Evolutionary conservation across 192 early-diverging fungal species (phyloP).

Genomic region (Coemansia sp.): DNA sequence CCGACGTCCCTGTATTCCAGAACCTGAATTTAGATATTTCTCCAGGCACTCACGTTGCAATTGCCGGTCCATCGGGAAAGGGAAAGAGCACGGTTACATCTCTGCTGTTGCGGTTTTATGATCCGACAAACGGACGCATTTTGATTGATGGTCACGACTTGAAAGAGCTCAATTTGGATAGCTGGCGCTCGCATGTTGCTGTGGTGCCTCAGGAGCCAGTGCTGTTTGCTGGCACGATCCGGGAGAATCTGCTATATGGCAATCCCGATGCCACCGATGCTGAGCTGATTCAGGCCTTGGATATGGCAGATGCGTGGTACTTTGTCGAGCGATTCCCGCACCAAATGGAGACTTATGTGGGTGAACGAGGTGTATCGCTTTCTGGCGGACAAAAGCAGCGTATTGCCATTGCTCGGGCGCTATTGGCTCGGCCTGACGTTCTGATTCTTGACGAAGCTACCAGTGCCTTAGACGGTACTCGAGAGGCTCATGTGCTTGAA

Average conservation of each 20-base stretch:
- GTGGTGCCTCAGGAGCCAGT: conserved; percentile 73
- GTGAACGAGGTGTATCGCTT: conserved; percentile 68
- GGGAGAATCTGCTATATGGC: conserved; percentile 71
- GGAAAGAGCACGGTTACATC: conserved; percentile 68
- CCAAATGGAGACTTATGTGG: conserved; percentile 88
- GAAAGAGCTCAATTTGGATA: conserved; percentile 54
- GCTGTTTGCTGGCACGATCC: conserved; percentile 65
- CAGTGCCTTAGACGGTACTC: conserved; percentile 70
- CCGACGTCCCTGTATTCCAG: conserved; percentile 55
- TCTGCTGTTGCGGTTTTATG: conserved; percentile 73
- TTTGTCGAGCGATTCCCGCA: conserved; percentile 71
- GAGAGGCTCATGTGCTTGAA: conserved; percentile 63
- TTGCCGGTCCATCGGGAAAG: conserved; percentile 59
- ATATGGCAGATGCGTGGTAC: conserved; percentile 40
- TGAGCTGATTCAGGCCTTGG: conserved; percentile 60
- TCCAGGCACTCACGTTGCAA: conserved; percentile 55
- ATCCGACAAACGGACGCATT: conserved; percentile 57
- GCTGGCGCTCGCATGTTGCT: conserved; percentile 63
- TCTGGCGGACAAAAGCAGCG: conserved; percentile 67
- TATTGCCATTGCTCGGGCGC: conserved; percentile 73
- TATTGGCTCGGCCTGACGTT: conserved; percentile 72
- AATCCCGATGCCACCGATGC: conserved; percentile 63
- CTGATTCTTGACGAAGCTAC: conserved; percentile 79
- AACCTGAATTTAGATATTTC: conserved; percentile 55
- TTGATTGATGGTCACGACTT: conserved; percentile 61